Evolutionary conservation across 2,329 filamentous ascomycete genomes (phyloP), one percentile per base, ranked within the genome.

Genomic region (Colletotrichum melonis): DNA sequence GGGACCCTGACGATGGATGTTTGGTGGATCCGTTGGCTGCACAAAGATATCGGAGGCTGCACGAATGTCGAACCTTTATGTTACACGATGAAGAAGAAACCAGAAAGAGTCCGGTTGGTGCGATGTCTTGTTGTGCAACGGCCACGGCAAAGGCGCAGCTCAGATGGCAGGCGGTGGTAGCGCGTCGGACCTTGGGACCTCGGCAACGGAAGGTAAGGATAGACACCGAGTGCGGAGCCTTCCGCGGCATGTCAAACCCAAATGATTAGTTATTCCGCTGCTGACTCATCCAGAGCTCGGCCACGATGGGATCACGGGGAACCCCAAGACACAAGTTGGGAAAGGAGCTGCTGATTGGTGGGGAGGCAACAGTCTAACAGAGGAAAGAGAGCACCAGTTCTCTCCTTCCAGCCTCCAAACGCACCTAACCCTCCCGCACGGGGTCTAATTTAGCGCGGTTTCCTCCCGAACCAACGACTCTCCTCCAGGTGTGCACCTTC

Each of bases 141-240:
- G 70, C 14, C 54, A 56, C 28, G 67, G 46, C 58, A 63, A 19
- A 56, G 30, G 30, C 58, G 32, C 66, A 69, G 55, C 59, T 60
- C 59, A 68, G 54, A 46, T 69, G 24, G 58, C 42, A 35, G 55
- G 55, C 54, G 52, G 55, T 19, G 28, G 35, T 54, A 35, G 58
- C 66, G 66, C 70, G 59, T 65, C 67, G 67, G 38, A 70, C 71
- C 71, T 73, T 65, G 56, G 67, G 57, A 70, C 71, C 71, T 73
- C 67, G 71, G 71, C 38, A 72, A 72, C 59, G 67, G 67, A 52
- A 72, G 49, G 59, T 30, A 19, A 42, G 38, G 42, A 54, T 54
- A 63, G 16, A 49, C 19, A 11, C 19, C 38, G 7, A 11, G 66
- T 55, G 42, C 69, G 58, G 69, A 63, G 59, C 52, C 32, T 58